These are phyloP conservation scores for Syzygium malaccense DNA, from an alignment of 441 rosid species.

Conservation along the genomic window DNA sequence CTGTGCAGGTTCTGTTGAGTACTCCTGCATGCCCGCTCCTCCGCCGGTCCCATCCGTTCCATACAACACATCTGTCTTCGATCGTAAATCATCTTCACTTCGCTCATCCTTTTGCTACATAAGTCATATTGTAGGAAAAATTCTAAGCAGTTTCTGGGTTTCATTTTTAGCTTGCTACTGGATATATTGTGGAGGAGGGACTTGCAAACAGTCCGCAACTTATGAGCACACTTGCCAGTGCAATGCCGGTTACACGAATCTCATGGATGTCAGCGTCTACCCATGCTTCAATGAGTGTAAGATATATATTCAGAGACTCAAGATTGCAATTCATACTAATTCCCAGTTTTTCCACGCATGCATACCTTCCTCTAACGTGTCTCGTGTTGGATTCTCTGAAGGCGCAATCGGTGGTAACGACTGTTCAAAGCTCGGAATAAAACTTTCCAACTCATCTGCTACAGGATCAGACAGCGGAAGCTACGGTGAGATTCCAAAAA, in stretches of 20 bases:
- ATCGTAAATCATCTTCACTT: slow-evolving; percentile 28
- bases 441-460: slow-evolving; percentile 13
- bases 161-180: slow-evolving; percentile 43
- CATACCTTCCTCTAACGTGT: background rate
- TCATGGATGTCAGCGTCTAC: slow-evolving; percentile 32
- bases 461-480: background rate
- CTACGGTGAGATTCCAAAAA: slow-evolving; percentile 17
- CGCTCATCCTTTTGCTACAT: background rate
- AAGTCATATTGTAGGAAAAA: background rate
- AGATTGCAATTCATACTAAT: background rate
- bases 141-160: background rate
- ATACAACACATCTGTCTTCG: slow-evolving; percentile 25
- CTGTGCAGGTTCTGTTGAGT: slow-evolving; percentile 43
- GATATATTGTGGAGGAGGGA: slow-evolving; percentile 57
- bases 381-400: slow-evolving; percentile 3
- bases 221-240: slow-evolving; percentile 34
- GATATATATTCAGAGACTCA: background rate
- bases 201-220: slow-evolving; percentile 28
- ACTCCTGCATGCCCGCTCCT: slow-evolving; percentile 45
- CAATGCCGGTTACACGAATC: slow-evolving; percentile 34
- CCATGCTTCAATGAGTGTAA: slow-evolving; percentile 56
- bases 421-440: slow-evolving; percentile 43
- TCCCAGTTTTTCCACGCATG: background rate
- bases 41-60: slow-evolving; percentile 35
- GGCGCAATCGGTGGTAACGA: slow-evolving; percentile 52